These are phyloP conservation scores for Tuber melanosporum DNA, from an alignment of 495 filamentous ascomycete genomes.

Conservation along the genomic window DNA sequence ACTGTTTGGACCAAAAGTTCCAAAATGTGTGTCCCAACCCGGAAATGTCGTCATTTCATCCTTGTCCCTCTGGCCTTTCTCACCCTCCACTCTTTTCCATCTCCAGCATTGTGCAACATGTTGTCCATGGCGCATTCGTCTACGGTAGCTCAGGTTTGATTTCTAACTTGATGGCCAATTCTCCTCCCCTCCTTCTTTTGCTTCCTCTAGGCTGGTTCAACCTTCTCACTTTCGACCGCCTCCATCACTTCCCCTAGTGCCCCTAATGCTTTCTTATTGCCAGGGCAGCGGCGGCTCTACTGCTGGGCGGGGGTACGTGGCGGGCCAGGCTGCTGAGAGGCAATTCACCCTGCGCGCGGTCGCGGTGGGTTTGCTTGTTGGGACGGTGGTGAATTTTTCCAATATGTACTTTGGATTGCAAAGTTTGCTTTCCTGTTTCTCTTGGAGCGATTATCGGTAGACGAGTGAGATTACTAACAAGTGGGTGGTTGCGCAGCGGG, in stretches of 20 bases:
- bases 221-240: not conserved
- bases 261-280: not conserved
- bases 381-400: constrained; percentile 77
- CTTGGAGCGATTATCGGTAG: not conserved
- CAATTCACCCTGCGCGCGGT: constrained; percentile 82
- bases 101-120: not conserved
- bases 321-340: constrained; percentile 7
- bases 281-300: not conserved
- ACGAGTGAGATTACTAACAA: constrained; percentile 12
- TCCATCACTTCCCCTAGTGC: not conserved
- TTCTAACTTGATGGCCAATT: not conserved
- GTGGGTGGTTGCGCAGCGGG: constrained; percentile 49
- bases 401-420: constrained; percentile 98
- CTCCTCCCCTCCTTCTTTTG: not conserved
- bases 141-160: not conserved
- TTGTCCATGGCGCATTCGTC: not conserved
- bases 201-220: not conserved
- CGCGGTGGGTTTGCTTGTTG: constrained; percentile 72
- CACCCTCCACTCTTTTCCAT: not conserved
- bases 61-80: not conserved
- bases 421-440: constrained; percentile 43
- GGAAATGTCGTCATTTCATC: not conserved
- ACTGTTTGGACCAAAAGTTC: not conserved
- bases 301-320: not conserved
- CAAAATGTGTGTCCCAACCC: not conserved